Conservation (phyloP, 2,329 filamentous ascomycete genomes). For the Trichoderma semiorbis region DNA sequence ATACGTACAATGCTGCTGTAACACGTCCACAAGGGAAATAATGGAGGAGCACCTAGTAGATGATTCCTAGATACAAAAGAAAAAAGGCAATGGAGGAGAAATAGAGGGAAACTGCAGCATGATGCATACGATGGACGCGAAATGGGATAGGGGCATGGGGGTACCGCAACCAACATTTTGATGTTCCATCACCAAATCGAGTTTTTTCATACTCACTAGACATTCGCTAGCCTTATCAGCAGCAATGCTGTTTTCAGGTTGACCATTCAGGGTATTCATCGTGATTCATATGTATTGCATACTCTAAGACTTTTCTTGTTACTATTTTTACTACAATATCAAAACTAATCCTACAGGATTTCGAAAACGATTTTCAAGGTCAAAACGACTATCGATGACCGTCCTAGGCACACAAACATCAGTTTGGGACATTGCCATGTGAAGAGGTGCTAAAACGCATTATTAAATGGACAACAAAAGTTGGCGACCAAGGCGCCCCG, state of each 20-base stretch:
- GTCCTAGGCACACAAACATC: constrained; percentile 19
- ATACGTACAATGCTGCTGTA: not conserved
- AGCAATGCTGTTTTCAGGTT: not conserved
- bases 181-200: too few relatives aligned
- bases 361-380: not conserved
- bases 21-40: not conserved
- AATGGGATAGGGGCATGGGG: not conserved
- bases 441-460: constrained; percentile 14
- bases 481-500: constrained; percentile 17
- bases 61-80: not conserved
- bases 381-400: constrained; percentile 15
- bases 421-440: constrained; percentile 16
- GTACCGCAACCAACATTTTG: not conserved
- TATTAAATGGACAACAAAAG: not conserved
- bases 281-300: not conserved
- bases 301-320: not conserved
- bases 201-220: not conserved
- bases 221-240: not conserved
- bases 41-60: not conserved
- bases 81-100: not conserved
- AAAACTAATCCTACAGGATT: constrained; percentile 13
- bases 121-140: not conserved
- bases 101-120: not conserved
- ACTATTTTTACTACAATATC: constrained; percentile 12
- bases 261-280: not conserved